A percentile compares a stretch with the other conserved stretches of the same genome.
Evolutionary conservation across 805 yeast species (phyloP).

Genomic region (Starmerella ratchasimensis): DNA sequence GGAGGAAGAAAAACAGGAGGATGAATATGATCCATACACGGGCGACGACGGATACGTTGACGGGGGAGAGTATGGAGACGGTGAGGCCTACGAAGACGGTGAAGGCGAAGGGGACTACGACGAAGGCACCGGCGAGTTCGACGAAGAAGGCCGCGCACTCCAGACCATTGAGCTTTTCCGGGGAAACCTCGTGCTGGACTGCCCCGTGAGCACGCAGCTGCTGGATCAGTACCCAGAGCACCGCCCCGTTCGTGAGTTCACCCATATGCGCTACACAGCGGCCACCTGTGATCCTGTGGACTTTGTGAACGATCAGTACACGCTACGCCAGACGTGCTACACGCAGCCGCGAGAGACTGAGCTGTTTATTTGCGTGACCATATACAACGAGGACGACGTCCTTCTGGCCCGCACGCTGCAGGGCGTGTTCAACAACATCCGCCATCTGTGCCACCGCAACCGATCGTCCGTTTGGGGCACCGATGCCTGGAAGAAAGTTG

Average conservation of each 20-base stretch:
- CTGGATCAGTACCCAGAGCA: slow-evolving; percentile 40
- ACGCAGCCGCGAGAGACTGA: slow-evolving; percentile 71
- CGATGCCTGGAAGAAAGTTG: slow-evolving; percentile 88
- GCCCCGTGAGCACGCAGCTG: slow-evolving; percentile 68
- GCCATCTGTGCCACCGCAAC: slow-evolving; percentile 53
- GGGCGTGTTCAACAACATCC: slow-evolving; percentile 80
- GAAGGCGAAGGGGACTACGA: too few species aligned
- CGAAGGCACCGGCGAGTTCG: neutral
- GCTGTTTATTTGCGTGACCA: slow-evolving; percentile 69
- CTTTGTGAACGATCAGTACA: slow-evolving; percentile 48
- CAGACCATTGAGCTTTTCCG: slow-evolving; percentile 40
- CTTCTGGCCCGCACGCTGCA: slow-evolving; percentile 71
- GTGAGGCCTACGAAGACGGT: neutral
- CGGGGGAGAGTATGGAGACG: neutral
- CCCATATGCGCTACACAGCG: slow-evolving; percentile 85
- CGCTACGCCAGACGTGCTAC: slow-evolving; percentile 72
- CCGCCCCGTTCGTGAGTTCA: slow-evolving; percentile 50
- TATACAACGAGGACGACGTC: slow-evolving; percentile 81
- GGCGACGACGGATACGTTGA: neutral
- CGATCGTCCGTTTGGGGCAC: slow-evolving; percentile 76
- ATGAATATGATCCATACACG: slow-evolving; percentile 5
- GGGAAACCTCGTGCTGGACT: slow-evolving; percentile 76
- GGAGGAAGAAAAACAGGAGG: slow-evolving; percentile 1
- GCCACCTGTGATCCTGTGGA: slow-evolving; percentile 82
- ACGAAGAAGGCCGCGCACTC: slow-evolving; percentile 11